Evolutionary conservation across 305 asterid species (phyloP).

Genomic region (Euphrasia arctica): DNA sequence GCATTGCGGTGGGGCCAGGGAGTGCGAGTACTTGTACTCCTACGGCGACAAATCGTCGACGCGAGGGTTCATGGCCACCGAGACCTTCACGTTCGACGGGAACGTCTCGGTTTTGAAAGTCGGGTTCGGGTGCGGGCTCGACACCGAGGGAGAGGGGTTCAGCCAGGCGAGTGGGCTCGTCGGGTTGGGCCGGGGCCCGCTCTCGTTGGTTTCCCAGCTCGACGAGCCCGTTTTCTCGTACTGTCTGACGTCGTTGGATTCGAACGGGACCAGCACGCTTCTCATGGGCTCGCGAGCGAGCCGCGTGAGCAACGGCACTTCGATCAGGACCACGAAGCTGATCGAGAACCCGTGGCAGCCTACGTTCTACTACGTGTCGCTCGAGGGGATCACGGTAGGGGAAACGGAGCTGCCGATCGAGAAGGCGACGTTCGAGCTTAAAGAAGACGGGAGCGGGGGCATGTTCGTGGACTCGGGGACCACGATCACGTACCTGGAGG

Average conservation of each 20-base stretch:
- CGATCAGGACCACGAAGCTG: constrained; percentile 45
- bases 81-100: constrained; percentile 51
- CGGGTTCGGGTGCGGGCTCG: constrained; percentile 75
- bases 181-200: constrained; percentile 78
- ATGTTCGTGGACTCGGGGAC: constrained; percentile 87
- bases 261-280: constrained; percentile 47
- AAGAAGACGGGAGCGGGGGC: constrained; percentile 67
- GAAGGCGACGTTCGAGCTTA: constrained; percentile 43
- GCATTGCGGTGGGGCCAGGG: constrained; percentile 35
- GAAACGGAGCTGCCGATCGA: constrained; percentile 45
- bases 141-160: constrained; percentile 60
- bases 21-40: constrained; percentile 57
- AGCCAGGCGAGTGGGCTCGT: constrained; percentile 74
- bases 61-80: constrained; percentile 61
- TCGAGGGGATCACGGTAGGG: constrained; percentile 76
- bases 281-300: constrained; percentile 47
- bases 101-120: constrained; percentile 40
- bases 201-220: constrained; percentile 73
- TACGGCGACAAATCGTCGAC: constrained; percentile 80
- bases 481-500: constrained; percentile 61
- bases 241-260: constrained; percentile 65
- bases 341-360: constrained; percentile 44
- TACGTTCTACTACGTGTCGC: constrained; percentile 63
- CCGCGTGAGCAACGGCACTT: not conserved
- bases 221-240: constrained; percentile 69